Evolutionary conservation across 2,329 filamentous ascomycete species (phyloP).

Genomic region (Cytospora mali): DNA sequence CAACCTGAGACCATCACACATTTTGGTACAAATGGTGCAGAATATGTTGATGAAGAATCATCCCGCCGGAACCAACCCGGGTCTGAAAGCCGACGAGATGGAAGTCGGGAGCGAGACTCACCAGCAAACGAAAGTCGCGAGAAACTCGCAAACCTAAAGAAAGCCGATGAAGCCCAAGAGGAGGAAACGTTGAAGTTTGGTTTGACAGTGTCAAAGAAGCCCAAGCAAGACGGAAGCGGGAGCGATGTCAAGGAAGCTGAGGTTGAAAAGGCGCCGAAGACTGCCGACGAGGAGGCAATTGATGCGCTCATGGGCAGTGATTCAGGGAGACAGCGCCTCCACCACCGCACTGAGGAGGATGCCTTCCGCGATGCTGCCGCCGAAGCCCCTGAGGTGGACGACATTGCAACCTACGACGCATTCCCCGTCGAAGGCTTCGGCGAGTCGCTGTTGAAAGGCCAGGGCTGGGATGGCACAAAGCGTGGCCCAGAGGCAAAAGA

Average conservation of each 20-base stretch:
- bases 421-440: conserved; percentile 96
- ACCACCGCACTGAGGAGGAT: conserved; percentile 63
- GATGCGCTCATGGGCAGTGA: conserved; percentile 66
- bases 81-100: background rate
- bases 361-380: conserved; percentile 72
- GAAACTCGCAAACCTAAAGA: conserved; percentile 20
- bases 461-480: conserved; percentile 85
- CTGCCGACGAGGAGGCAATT: conserved; percentile 59
- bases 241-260: conserved; percentile 49
- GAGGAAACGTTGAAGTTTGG: conserved; percentile 45
- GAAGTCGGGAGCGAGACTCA: conserved; percentile 15
- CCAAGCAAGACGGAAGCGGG: conserved; percentile 37
- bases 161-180: conserved; percentile 36
- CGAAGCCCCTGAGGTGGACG: conserved; percentile 73
- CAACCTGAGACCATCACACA: conserved; percentile 26
- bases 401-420: conserved; percentile 80
- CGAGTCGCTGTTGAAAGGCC: conserved; percentile 83
- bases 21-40: conserved; percentile 27
- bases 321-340: conserved; percentile 53
- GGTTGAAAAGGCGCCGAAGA: conserved; percentile 32
- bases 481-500: conserved; percentile 62
- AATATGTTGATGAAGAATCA: conserved; percentile 17
- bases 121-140: background rate
- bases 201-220: conserved; percentile 38
- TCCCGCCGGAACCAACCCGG: background rate